phyloP scores from a whole-genome alignment of 305 asterid genomes.

The Fraxinus floribunda region DNA sequence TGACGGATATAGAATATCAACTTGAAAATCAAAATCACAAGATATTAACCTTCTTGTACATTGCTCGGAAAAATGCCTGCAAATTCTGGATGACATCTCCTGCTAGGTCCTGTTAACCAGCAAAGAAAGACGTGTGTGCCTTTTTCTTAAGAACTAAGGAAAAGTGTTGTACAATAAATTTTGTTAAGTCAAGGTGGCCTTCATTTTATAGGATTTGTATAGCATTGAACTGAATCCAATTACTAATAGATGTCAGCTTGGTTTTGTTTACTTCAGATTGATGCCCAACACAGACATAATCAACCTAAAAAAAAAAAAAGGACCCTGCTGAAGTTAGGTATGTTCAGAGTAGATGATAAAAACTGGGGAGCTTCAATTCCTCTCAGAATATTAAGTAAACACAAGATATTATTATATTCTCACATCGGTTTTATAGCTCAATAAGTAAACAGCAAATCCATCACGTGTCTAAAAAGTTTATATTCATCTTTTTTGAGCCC shows the following conservation, averaged over 20 bases:
- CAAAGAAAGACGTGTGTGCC: slow-evolving; percentile 9
- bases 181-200: background rate
- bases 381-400: background rate
- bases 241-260: background rate
- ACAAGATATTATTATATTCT: background rate
- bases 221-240: slow-evolving; percentile 8
- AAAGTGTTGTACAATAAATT: background rate
- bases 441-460: background rate
- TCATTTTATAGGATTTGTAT: background rate
- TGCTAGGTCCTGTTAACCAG: slow-evolving; percentile 65
- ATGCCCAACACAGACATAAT: background rate
- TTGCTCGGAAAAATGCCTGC: slow-evolving; percentile 65
- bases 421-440: background rate
- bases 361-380: background rate
- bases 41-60: slow-evolving; percentile 66
- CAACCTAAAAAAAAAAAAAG: background rate
- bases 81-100: slow-evolving; percentile 72
- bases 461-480: background rate
- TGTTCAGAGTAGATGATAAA: background rate
- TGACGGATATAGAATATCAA: slow-evolving; percentile 7
- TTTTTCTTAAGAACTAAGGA: background rate
- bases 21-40: background rate
- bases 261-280: background rate
- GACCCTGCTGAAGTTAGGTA: background rate
- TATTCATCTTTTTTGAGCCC: background rate